A percentile compares a stretch with the other conserved stretches of the same genome.
Conservation (phyloP, 2,329 filamentous ascomycete genomes). For the Xylaria hypoxylon region DNA sequence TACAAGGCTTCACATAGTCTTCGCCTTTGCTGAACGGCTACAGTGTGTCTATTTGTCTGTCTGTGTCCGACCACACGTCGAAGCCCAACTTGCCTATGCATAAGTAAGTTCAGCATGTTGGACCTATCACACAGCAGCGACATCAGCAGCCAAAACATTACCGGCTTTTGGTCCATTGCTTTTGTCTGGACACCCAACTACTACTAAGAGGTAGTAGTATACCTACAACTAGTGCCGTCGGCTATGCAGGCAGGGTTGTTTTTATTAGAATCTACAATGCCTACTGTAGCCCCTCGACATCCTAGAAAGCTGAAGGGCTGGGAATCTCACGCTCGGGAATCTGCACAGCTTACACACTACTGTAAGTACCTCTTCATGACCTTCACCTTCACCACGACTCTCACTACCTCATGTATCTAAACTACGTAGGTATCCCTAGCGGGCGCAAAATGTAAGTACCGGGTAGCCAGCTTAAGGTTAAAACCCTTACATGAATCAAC, state of each 20-base stretch:
- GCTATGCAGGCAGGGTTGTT: constrained; percentile 26
- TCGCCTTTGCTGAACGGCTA: constrained; percentile 11
- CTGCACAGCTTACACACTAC: constrained; percentile 20
- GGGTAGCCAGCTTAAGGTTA: not conserved
- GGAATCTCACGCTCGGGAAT: constrained; percentile 18
- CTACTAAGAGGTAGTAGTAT: too few relatives aligned
- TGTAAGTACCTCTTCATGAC: not conserved
- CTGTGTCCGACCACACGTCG: constrained; percentile 7
- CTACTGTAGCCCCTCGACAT: not conserved
- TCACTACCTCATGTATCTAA: not conserved
- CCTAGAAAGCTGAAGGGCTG: constrained; percentile 23
- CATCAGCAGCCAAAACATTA: constrained; percentile 10
- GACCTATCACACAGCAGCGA: constrained; percentile 1
- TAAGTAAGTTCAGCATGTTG: not conserved
- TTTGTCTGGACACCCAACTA: constrained; percentile 27
- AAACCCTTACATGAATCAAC: not conserved
- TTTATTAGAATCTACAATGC: constrained; percentile 29
- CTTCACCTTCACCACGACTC: not conserved
- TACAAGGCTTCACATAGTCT: not conserved
- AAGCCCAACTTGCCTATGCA: constrained; percentile 5
- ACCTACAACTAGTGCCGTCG: constrained; percentile 10
- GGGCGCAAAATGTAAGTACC: not conserved
- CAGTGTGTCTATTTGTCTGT: constrained; percentile 5
- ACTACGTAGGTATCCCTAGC: not conserved
- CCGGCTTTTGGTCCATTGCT: constrained; percentile 21